A percentile compares a stretch with the other conserved stretches of the same genome.
These are phyloP conservation scores for Alternaria dauci DNA, from an alignment of 2,329 filamentous ascomycete genomes.

Conservation along the genomic window DNA sequence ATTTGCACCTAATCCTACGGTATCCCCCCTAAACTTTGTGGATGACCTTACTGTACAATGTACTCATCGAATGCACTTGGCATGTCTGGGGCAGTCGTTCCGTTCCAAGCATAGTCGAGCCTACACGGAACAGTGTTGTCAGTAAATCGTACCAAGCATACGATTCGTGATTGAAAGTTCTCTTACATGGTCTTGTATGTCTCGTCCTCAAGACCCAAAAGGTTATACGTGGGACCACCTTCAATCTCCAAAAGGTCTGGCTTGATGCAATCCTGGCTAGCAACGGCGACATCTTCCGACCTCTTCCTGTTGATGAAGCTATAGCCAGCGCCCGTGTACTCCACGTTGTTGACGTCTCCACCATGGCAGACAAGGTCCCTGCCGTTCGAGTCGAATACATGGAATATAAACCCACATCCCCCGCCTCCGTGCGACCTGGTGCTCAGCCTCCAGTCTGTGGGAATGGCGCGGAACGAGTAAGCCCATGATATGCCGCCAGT, in stretches of 20 bases:
- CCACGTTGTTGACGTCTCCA: background rate
- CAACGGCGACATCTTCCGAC: background rate
- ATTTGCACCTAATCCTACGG: too few species aligned
- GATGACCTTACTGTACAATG: too few species aligned
- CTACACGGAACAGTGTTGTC: fast-evolving
- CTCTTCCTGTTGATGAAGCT: background rate
- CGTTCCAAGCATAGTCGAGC: background rate
- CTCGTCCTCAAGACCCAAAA: background rate
- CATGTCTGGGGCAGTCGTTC: background rate
- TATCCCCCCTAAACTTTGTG: too few species aligned
- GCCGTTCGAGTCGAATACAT: background rate
- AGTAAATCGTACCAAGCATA: fast-evolving
- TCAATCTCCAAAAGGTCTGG: background rate
- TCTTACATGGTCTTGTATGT: background rate
- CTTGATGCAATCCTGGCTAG: background rate
- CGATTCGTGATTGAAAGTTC: too few species aligned
- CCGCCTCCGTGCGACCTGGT: background rate
- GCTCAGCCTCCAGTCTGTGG: background rate
- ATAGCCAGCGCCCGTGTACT: background rate
- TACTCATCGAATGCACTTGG: too few species aligned
- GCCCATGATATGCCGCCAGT: background rate
- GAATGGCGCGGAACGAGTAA: background rate
- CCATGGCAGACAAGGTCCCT: background rate
- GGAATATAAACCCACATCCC: background rate
- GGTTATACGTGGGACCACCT: background rate